Conservation (phyloP, 345 rosid species). For the Litchi chinensis region DNA sequence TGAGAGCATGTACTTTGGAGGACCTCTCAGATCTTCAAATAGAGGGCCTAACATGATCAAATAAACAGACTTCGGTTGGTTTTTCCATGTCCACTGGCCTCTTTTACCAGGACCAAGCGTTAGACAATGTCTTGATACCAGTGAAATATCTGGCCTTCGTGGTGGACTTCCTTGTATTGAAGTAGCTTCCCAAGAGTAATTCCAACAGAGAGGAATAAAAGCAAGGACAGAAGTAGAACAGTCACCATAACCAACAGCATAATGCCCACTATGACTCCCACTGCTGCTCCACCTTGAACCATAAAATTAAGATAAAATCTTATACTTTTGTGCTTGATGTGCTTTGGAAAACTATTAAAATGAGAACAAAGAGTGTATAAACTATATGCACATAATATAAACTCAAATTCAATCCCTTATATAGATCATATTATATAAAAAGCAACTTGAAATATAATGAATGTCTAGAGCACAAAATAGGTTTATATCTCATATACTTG, state of each 20-base stretch:
- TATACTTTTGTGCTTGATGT: too few species aligned
- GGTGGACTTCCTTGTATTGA: conserved; percentile 93
- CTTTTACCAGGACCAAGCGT: conserved; percentile 93
- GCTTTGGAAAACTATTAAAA: too few species aligned
- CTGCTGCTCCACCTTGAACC: conserved; percentile 47
- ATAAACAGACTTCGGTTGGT: conserved; percentile 42
- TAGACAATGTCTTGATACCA: conserved; percentile 86
- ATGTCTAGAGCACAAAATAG: not conserved
- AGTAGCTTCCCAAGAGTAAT: conserved; percentile 83
- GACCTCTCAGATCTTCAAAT: conserved; percentile 89
- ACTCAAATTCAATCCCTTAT: not conserved
- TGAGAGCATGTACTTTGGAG: conserved; percentile 95
- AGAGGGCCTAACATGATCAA: conserved; percentile 66
- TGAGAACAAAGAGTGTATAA: too few species aligned
- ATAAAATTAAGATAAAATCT: conserved; percentile 20
- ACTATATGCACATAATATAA: too few species aligned
- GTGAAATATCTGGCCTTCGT: conserved; percentile 73
- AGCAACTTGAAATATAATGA: too few species aligned
- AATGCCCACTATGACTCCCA: conserved; percentile 57
- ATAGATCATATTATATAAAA: not conserved
- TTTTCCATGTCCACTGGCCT: conserved; percentile 97
- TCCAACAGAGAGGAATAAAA: conserved; percentile 82
- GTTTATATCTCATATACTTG: too few species aligned
- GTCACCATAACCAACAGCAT: conserved; percentile 57
- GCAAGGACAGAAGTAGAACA: conserved; percentile 49